phyloP scores from a whole-genome alignment of 371 early-diverging fungal genomes.

The Apophysomyces elegans region DNA sequence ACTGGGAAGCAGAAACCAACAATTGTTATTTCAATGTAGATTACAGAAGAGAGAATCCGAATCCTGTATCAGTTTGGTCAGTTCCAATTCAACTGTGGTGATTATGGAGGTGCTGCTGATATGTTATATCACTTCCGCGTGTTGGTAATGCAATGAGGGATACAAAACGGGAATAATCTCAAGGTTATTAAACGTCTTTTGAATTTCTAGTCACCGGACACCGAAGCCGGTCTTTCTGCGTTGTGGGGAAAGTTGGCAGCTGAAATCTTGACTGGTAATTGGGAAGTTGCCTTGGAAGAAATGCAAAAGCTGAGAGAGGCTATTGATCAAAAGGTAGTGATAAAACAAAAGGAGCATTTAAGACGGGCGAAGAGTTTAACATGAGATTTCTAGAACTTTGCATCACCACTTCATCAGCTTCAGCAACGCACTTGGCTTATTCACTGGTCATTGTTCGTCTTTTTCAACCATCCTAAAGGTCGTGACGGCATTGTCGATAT shows the following conservation, averaged over 20 bases:
- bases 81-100: conserved; percentile 91
- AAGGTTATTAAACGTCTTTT: background rate
- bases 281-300: conserved; percentile 90
- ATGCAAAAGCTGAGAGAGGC: conserved; percentile 83
- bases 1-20: conserved; percentile 1
- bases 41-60: conserved; percentile 83
- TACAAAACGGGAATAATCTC: background rate
- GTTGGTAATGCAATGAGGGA: conserved; percentile 57
- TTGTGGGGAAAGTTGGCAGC: conserved; percentile 96
- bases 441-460: conserved; percentile 96
- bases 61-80: conserved; percentile 86
- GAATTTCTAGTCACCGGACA: conserved; percentile 74
- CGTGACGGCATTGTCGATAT: conserved; percentile 92
- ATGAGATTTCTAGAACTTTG: conserved; percentile 47
- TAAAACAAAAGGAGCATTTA: background rate
- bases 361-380: background rate
- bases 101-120: conserved; percentile 90
- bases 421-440: conserved; percentile 93
- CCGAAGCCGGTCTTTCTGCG: conserved; percentile 79
- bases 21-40: conserved; percentile 44
- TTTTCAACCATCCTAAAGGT: conserved; percentile 96
- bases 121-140: conserved; percentile 93
- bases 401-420: conserved; percentile 82
- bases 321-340: conserved; percentile 68
- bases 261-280: conserved; percentile 93